A percentile compares a stretch with the other conserved stretches of the same genome.
Conservation (phyloP, 768 basidiomycete species). For the Ramaria sp. region DNA sequence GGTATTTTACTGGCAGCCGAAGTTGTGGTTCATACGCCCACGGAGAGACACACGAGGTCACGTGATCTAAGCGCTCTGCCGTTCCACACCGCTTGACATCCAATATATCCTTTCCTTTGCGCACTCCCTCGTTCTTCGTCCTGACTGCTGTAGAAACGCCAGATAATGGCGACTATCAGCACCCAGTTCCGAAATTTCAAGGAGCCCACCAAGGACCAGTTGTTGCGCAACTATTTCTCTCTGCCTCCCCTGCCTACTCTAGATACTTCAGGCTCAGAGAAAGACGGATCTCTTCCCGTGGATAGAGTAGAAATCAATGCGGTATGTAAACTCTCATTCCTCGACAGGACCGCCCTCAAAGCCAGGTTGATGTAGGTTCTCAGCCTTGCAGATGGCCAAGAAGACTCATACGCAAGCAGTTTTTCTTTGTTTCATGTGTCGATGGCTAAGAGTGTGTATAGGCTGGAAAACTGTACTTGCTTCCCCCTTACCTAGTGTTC, state of each 20-base stretch:
- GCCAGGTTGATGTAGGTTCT: slow-evolving; percentile 44
- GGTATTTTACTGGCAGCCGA: not conserved
- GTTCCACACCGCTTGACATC: no score
- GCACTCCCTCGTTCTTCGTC: no score
- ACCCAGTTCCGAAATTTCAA: slow-evolving; percentile 86
- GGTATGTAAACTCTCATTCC: slow-evolving; percentile 25
- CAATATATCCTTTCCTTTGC: no score
- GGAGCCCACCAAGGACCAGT: slow-evolving; percentile 84
- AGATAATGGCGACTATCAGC: slow-evolving; percentile 65
- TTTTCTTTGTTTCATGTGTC: slow-evolving; percentile 4
- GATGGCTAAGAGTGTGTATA: slow-evolving; percentile 20
- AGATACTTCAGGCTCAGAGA: slow-evolving; percentile 10
- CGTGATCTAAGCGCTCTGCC: not conserved
- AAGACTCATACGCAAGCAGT: slow-evolving; percentile 82
- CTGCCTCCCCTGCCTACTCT: slow-evolving; percentile 38
- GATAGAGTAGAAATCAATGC: slow-evolving; percentile 10
- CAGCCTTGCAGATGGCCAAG: slow-evolving; percentile 71
- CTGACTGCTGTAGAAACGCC: not conserved
- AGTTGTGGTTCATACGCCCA: not conserved
- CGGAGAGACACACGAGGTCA: not conserved
- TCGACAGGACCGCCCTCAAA: slow-evolving; percentile 75
- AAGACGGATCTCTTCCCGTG: not conserved
- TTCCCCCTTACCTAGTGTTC: slow-evolving; percentile 87
- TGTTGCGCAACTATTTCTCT: slow-evolving; percentile 79
- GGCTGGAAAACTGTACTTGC: slow-evolving; percentile 85